These are phyloP conservation scores for Apiotrichum mycotoxinovorans DNA, from an alignment of 1,284 basidiomycete genomes.

Conservation along the genomic window DNA sequence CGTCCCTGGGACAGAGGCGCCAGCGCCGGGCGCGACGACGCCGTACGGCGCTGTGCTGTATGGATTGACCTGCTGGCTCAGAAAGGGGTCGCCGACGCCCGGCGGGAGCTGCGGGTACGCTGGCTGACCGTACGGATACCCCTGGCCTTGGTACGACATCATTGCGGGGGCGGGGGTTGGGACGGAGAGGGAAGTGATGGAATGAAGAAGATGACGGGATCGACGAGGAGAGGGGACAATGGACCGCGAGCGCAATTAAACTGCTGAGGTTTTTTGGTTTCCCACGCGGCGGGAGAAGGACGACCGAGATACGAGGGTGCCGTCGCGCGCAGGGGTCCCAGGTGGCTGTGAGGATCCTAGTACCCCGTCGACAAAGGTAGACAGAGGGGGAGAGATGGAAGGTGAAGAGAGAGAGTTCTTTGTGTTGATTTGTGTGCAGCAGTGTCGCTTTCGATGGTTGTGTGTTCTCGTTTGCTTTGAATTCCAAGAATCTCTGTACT, in stretches of 20 bases:
- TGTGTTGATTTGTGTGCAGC: not conserved
- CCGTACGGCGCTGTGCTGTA: not conserved
- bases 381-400: not conserved
- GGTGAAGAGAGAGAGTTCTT: not conserved
- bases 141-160: not conserved
- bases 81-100: too few relatives aligned
- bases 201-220: not conserved
- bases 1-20: too few relatives aligned
- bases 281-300: too few relatives aligned
- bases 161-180: not conserved
- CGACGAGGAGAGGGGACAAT: not conserved
- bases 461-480: not conserved
- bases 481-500: not conserved
- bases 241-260: not conserved
- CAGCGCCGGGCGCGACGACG: not conserved
- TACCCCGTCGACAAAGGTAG: not conserved
- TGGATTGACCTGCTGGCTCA: not conserved
- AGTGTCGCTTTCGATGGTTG: not conserved
- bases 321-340: not conserved
- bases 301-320: not conserved
- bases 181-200: too few relatives aligned
- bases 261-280: too few relatives aligned
- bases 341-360: not conserved
- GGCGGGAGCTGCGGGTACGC: not conserved
- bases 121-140: not conserved